Base-by-base conservation (phyloP, 2,329 filamentous ascomycete species). In the Blastomyces parvus region DNA sequence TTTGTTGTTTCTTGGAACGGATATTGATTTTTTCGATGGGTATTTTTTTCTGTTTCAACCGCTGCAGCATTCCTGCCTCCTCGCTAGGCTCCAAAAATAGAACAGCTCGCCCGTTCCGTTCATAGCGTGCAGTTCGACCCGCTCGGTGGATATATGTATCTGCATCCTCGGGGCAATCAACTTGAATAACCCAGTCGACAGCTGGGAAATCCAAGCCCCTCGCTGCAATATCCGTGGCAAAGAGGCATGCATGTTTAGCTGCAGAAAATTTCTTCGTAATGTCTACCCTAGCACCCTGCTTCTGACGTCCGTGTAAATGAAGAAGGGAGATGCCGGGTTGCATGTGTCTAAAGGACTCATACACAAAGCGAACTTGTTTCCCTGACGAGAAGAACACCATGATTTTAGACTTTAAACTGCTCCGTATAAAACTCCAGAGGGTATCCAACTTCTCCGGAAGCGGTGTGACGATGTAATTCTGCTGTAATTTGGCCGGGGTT, bases 81-180 rank as follows among this genome's bases (percentile, higher is more conserved):
- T 99, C 95, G 68, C 86, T 94, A 0, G 94, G 93, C 62, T 96
- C 91, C 0, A 99, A 79, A 74, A 99, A 97, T 0, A 99, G 76
- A 0, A 97, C 90, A 0, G 94, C 93, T 48, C 88, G 86, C 8
- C 94, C 94, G 61, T 90, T 86, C 67, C 89, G 88, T 70, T 97
- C 88, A 74, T 95, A 97, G 27, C 93, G 85, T n/a, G 94, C 94
- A 22, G 94, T 97, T 38, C 94, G 86, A 1, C 94, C 94, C 4
- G 97, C 93, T 64, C 94, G 86, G 77, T 99, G 94, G 69, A 99
- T 97, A 71, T 99, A 99, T 0, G 94, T 99, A 71, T 97, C 94
- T 3, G 90, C 89, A 74, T 99, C 93, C 75, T 99, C 94, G 0
- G 94, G 94, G 68, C 90, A 96, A 74, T 99, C 94, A n/a, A 90